A percentile compares a stretch with the other conserved stretches of the same genome.
Conservation (phyloP, 305 asterid species). For the Fraxinus paxiana region DNA sequence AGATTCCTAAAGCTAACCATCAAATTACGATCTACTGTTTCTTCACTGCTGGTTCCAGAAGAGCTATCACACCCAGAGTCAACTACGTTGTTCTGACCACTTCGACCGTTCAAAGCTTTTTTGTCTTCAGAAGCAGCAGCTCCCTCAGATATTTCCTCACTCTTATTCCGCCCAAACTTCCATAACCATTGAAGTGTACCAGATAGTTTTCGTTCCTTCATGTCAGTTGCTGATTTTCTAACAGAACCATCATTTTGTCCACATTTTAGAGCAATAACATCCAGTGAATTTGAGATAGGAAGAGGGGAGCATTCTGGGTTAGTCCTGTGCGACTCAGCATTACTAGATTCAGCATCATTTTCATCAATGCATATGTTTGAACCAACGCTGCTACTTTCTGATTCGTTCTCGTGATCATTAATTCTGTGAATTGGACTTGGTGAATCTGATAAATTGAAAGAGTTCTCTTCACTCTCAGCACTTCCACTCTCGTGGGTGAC, state of each 20-base stretch:
- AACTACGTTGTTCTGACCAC: constrained; percentile 26
- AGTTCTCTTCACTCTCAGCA: constrained; percentile 48
- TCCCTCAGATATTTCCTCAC: constrained; percentile 46
- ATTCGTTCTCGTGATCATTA: constrained; percentile 38
- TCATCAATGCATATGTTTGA: constrained; percentile 61
- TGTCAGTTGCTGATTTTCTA: constrained; percentile 29
- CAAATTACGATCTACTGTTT: constrained; percentile 57
- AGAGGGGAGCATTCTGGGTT: constrained; percentile 35
- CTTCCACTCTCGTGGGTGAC: constrained; percentile 29
- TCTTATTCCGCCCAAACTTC: constrained; percentile 60
- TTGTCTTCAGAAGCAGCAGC: constrained; percentile 33
- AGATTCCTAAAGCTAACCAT: constrained; percentile 65
- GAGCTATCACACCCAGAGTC: constrained; percentile 33
- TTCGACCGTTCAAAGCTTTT: constrained; percentile 27
- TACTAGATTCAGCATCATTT: constrained; percentile 32
- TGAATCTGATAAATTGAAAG: constrained; percentile 43
- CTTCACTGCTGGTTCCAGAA: constrained; percentile 53
- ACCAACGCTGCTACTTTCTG: constrained; percentile 72
- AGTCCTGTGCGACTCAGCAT: constrained; percentile 25
- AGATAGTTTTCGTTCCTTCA: constrained; percentile 47
- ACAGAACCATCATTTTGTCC: constrained; percentile 32
- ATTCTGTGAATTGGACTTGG: constrained; percentile 37
- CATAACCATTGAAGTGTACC: constrained; percentile 71
- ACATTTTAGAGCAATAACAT: constrained; percentile 28
- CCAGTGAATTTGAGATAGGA: constrained; percentile 37